A percentile compares a stretch with the other conserved stretches of the same genome.
phyloP scores from a whole-genome alignment of 495 filamentous ascomycete genomes.

The Penicillium samsonianum region DNA sequence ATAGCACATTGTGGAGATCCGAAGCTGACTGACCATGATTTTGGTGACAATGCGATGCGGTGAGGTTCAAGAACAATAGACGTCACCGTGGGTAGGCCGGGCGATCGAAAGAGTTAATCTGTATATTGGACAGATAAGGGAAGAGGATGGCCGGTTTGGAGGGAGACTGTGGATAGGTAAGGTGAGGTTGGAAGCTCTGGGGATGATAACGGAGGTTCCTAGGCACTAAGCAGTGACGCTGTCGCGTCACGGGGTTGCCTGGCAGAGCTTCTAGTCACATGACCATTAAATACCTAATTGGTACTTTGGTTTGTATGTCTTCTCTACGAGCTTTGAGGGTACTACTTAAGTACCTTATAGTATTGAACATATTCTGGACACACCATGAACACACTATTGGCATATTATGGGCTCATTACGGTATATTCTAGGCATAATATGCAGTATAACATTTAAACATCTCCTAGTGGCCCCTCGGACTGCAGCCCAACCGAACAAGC shows the following conservation, averaged over 20 bases:
- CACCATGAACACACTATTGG: neutral
- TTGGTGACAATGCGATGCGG: slow-evolving; percentile 16
- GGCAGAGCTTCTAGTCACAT: slow-evolving; percentile 17
- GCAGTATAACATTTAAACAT: slow-evolving; percentile 1
- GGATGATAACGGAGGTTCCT: slow-evolving; percentile 16
- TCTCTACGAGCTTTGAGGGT: neutral
- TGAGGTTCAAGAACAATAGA: slow-evolving; percentile 11
- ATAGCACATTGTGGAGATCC: neutral
- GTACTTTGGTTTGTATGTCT: neutral
- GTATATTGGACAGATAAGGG: neutral
- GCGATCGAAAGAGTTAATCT: slow-evolving; percentile 7
- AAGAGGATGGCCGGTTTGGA: neutral
- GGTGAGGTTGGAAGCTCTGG: slow-evolving; percentile 27
- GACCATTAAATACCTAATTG: slow-evolving; percentile 5
- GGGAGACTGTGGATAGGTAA: slow-evolving; percentile 7
- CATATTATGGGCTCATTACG: neutral
- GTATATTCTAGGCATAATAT: neutral
- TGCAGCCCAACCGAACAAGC: slow-evolving; percentile 10
- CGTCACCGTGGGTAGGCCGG: slow-evolving; percentile 10
- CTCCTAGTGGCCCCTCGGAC: slow-evolving; percentile 2
- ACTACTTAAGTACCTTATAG: neutral
- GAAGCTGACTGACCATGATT: slow-evolving; percentile 36
- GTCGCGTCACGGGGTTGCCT: slow-evolving; percentile 37
- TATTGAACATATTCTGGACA: neutral
- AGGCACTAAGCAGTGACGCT: slow-evolving; percentile 15